These are phyloP conservation scores for Gautieria morchelliformis DNA, from an alignment of 768 basidiomycete genomes.

Conservation along the genomic window DNA sequence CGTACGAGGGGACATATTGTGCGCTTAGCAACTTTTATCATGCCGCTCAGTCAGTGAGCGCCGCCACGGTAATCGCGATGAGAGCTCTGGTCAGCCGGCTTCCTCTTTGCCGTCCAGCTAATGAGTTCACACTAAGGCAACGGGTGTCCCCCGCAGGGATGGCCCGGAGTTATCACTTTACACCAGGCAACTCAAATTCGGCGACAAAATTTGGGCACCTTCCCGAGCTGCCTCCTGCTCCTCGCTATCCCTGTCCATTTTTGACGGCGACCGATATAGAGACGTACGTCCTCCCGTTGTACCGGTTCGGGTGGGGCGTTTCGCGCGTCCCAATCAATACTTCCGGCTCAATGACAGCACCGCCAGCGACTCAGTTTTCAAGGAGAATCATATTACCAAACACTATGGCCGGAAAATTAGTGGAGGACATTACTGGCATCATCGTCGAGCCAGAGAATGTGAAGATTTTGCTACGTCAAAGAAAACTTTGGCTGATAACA, in stretches of 20 bases:
- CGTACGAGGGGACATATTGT: not conserved
- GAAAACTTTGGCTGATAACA: not conserved
- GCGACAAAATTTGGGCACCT: not conserved
- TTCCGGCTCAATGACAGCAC: not conserved
- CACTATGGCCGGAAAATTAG: conserved; percentile 11
- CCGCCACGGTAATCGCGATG: not conserved
- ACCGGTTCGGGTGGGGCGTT: conserved; percentile 19
- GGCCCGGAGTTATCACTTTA: not conserved
- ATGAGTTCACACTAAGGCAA: not conserved
- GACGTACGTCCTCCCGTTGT: conserved; percentile 28
- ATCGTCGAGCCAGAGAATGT: conserved; percentile 7
- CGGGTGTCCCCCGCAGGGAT: not conserved
- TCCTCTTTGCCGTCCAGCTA: not conserved
- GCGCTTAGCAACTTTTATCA: not conserved
- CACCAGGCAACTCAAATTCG: too few species aligned
- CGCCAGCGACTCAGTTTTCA: conserved; percentile 21
- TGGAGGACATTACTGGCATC: not conserved
- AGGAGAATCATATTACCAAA: conserved; percentile 6
- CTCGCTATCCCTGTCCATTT: conserved; percentile 26
- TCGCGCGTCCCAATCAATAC: not conserved
- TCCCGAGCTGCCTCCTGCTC: conserved; percentile 16
- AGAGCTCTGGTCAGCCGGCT: not conserved
- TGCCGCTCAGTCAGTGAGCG: too few species aligned
- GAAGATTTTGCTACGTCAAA: not conserved
- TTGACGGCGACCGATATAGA: conserved; percentile 24